Evolutionary conservation across 441 rosid species (phyloP), one percentile per base, ranked within the genome.

Genomic region (Pelargonium exstipulatum): DNA sequence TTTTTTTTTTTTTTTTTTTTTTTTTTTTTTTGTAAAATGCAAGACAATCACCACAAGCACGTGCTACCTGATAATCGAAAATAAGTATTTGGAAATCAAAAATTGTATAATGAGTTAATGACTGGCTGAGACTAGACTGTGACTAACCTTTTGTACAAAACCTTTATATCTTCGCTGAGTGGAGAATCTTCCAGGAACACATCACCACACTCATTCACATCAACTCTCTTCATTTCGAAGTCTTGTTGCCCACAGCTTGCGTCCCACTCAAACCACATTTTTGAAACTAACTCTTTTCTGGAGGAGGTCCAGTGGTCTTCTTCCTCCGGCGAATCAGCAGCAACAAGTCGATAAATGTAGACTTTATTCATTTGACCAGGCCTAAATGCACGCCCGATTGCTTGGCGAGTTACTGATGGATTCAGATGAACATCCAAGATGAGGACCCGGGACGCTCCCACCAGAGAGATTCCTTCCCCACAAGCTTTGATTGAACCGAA

Each of bases 201-300:
- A 81, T 92, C 97, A 2, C 82, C 86, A 4, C 85, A 83, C 37
- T 85, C 72, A 13, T 82, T 69, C 75, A 83, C 74, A 32, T 81
- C 87, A 9, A 89, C 73, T 6, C 82, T 77, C 73, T 84, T 78
- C n/a, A 80, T 81, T 60, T 82, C 78, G 42, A 87, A 84, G 20
- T 79, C 79, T 14, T 69, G 83, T 72, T 82, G 76, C 9, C 89
- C 87, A 14, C 84, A 72, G n/a, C 76, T 80, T 70, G 85, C 83
- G 1, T 87, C 85, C 98, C 96, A 93, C 65, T 94, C 98, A 18
- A 94, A 94, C 97, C 96, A 94, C 89, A 87, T 79, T 75, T 90
- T 90, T 1, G 97, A 80, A 55, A 91, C 86, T 35, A 83, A 74
- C 78, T 93, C 97, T 76, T 94, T 94, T 62, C 81, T 76, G 68